These are phyloP conservation scores for Leccinum fallax DNA, from an alignment of 1,284 basidiomycete species.

Conservation along the genomic window DNA sequence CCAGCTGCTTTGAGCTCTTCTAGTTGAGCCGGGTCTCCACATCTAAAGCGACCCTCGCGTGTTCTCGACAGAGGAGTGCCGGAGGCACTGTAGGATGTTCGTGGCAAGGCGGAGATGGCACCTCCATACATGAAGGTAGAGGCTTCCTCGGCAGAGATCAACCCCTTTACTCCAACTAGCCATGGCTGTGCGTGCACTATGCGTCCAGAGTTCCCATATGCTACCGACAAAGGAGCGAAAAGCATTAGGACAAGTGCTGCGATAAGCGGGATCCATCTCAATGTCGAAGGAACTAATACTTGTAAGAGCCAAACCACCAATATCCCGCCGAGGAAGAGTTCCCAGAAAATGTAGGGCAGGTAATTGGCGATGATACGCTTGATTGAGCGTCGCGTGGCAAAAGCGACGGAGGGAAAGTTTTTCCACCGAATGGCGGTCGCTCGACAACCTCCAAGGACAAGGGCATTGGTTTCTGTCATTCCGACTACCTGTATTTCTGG, in stretches of 20 bases:
- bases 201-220: constrained; percentile 27
- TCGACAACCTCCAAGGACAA: constrained; percentile 33
- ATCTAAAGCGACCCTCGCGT: constrained; percentile 15
- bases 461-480: constrained; percentile 19
- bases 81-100: constrained; percentile 24
- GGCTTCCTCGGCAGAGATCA: constrained; percentile 30
- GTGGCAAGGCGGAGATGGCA: constrained; percentile 10
- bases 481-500: constrained; percentile 30
- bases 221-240: constrained; percentile 14
- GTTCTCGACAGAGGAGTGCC: constrained; percentile 23
- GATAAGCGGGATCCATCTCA: background rate
- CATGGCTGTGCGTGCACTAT: constrained; percentile 26
- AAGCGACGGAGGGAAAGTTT: constrained; percentile 26
- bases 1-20: background rate
- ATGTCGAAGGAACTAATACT: no score
- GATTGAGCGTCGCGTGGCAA: constrained; percentile 16
- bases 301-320: no score
- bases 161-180: constrained; percentile 30
- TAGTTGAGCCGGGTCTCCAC: constrained; percentile 21
- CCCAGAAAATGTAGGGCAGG: constrained; percentile 15
- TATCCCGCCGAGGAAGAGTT: constrained; percentile 3
- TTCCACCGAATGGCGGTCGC: constrained; percentile 30
- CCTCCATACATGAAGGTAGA: constrained; percentile 17
- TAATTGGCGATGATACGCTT: constrained; percentile 16
- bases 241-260: constrained; percentile 21